Evolutionary conservation across 495 filamentous ascomycete genomes (phyloP), one percentile per base, ranked within the genome.

Genomic region (Annulohypoxylon nitens): DNA sequence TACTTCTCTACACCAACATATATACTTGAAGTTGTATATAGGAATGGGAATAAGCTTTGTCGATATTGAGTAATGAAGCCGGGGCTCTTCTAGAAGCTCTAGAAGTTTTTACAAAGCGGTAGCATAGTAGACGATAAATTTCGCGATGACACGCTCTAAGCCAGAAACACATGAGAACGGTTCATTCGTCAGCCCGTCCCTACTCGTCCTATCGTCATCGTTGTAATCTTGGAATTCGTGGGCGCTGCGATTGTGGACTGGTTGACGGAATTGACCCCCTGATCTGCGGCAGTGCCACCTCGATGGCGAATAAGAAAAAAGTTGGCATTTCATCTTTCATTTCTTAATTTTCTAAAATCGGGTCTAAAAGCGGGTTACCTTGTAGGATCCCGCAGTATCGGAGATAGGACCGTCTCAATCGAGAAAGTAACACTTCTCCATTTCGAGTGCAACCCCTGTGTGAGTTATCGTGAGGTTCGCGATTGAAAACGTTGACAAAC

Each of bases 41-140:
- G 30, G 58, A 65, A 23, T 3, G 25, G 62, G 57, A 50, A 59
- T 18, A 74, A 67, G 62, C 62, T 67, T 70, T 34, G 37, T 18
- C 39, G 59, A 71, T 55, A 64, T 61, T 67, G 45, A 47, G 43
- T 47, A n/a, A 26, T 2, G 18, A 61, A 64, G 67, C 50, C 72
- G 72, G 63, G 72, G 30, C 67, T 64, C 36, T 64, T 75, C 72
- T 75, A 68, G 72, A 75, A 71, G 72, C 53, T 75, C 72, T 75
- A 68, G 67, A 71, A 71, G 67, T 54, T 68, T 62, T 75, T 64
- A 60, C 60, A 67, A 41, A 41, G 48, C 12, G 33, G 41, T 14
- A 45, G 30, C 30, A 30, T 30, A 41, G 41, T 14, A 45, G 37
- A 57, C 39, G 20, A 65, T 26, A 26, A 7, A 16, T n/a, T 69